Conservation (phyloP, 106 monocot genomes). For the Narthecium ossifragum region DNA sequence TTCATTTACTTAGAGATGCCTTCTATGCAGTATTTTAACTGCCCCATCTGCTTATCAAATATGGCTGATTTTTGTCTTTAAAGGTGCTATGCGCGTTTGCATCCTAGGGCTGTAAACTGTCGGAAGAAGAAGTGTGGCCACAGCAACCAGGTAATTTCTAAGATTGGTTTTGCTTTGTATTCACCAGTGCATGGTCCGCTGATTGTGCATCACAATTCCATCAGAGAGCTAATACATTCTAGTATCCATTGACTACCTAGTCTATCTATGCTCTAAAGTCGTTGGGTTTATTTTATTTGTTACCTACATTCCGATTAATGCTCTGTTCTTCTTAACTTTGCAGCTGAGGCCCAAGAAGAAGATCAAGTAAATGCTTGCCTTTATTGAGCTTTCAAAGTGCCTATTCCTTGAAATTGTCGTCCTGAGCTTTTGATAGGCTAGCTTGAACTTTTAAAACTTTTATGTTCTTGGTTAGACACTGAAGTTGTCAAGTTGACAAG, state of each 20-base stretch:
- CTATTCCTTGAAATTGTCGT: not conserved
- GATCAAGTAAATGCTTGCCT: slow-evolving; percentile 28
- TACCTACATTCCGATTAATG: not conserved
- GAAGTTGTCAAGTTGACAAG: too few relatives aligned
- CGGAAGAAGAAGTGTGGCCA: too few relatives aligned
- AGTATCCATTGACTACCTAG: too few relatives aligned
- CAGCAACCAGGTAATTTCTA: too few relatives aligned
- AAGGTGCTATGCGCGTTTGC: not conserved
- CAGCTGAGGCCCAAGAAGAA: slow-evolving; percentile 66
- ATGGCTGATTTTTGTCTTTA: not conserved
- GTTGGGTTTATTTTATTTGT: not conserved
- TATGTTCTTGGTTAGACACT: not conserved
- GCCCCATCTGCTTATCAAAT: not conserved
- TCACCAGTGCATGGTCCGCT: not conserved
- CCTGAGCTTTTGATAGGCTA: not conserved
- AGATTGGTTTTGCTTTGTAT: not conserved
- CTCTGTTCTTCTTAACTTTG: not conserved
- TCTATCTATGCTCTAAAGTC: too few relatives aligned
- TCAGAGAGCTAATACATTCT: too few relatives aligned
- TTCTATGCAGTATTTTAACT: not conserved
- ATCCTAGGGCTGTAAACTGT: not conserved
- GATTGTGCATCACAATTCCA: not conserved
- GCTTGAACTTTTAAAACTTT: not conserved
- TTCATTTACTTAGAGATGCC: not conserved
- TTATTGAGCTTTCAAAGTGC: not conserved